A percentile compares a stretch with the other conserved stretches of the same genome.
These are phyloP conservation scores for Cladosporium sp. DNA, from an alignment of 2,329 filamentous ascomycete genomes.

Conservation along the genomic window DNA sequence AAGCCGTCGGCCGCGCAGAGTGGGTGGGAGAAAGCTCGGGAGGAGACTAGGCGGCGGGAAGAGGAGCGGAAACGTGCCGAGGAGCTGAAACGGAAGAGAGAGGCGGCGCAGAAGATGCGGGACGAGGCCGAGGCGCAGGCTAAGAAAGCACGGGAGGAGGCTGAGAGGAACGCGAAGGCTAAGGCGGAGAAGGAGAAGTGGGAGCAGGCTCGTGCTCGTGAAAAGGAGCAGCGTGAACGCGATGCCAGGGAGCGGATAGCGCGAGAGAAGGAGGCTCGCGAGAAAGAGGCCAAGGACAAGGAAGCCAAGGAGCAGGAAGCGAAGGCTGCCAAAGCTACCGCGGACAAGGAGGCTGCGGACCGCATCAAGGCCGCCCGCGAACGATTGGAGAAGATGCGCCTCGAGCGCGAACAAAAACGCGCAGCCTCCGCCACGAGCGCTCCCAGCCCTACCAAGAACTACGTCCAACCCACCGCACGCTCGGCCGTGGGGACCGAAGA, in stretches of 20 bases:
- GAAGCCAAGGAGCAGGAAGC: constrained; percentile 33
- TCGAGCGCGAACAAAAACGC: constrained; percentile 16
- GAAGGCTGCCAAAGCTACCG: constrained; percentile 32
- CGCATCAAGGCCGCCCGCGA: constrained; percentile 24
- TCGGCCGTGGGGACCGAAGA: constrained; percentile 58
- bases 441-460: constrained; percentile 33
- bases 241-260: constrained; percentile 43
- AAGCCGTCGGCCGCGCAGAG: constrained; percentile 21
- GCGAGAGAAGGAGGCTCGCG: constrained; percentile 29
- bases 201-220: constrained; percentile 44
- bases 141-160: constrained; percentile 43
- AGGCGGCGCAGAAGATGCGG: constrained; percentile 51
- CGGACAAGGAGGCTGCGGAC: constrained; percentile 33
- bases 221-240: constrained; percentile 43
- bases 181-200: constrained; percentile 47
- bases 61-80: constrained; percentile 46
- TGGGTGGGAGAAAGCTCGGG: constrained; percentile 62
- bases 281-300: constrained; percentile 37
- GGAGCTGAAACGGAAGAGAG: constrained; percentile 50
- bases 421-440: constrained; percentile 18
- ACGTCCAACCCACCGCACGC: constrained; percentile 47
- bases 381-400: constrained; percentile 22
- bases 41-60: constrained; percentile 52
- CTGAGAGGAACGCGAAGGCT: constrained; percentile 38
- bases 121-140: constrained; percentile 30